Conservation (phyloP, 2,329 filamentous ascomycete species). For the Cordyceps militaris region DNA sequence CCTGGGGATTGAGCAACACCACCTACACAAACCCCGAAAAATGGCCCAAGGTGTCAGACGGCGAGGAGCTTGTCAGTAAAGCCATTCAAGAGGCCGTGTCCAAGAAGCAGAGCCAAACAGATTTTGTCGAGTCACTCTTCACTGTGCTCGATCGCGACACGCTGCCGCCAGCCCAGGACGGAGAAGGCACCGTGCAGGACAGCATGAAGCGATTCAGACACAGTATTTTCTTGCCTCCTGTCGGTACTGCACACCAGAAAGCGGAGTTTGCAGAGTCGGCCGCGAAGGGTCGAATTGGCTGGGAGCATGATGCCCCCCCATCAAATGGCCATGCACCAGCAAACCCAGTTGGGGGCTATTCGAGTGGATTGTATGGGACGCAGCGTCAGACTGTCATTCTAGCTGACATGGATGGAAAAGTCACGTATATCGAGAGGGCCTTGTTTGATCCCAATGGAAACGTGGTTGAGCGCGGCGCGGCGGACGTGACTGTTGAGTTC, state of each 20-base stretch:
- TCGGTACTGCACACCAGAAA: conserved; percentile 37
- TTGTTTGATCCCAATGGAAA: conserved; percentile 54
- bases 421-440: conserved; percentile 52
- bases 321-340: conserved; percentile 19
- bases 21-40: conserved; percentile 44
- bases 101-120: conserved; percentile 34
- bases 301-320: conserved; percentile 9
- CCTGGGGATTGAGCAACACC: conserved; percentile 57
- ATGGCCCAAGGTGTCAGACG: conserved; percentile 56
- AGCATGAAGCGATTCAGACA: background rate
- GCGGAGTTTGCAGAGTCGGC: conserved; percentile 19
- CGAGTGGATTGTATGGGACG: conserved; percentile 56
- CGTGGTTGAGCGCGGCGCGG: conserved; percentile 43
- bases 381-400: conserved; percentile 57
- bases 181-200: conserved; percentile 33
- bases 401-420: conserved; percentile 56
- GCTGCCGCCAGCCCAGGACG: conserved; percentile 36
- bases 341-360: conserved; percentile 34
- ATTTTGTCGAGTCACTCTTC: conserved; percentile 46
- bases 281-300: background rate
- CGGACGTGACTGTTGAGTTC: conserved; percentile 50
- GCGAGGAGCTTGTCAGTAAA: conserved; percentile 39
- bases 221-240: conserved; percentile 47
- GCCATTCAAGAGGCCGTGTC: conserved; percentile 35
- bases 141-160: conserved; percentile 50